Evolutionary conservation across 208 protist genomes (phyloP).

Genomic region (Sergeia podlipaevii): DNA sequence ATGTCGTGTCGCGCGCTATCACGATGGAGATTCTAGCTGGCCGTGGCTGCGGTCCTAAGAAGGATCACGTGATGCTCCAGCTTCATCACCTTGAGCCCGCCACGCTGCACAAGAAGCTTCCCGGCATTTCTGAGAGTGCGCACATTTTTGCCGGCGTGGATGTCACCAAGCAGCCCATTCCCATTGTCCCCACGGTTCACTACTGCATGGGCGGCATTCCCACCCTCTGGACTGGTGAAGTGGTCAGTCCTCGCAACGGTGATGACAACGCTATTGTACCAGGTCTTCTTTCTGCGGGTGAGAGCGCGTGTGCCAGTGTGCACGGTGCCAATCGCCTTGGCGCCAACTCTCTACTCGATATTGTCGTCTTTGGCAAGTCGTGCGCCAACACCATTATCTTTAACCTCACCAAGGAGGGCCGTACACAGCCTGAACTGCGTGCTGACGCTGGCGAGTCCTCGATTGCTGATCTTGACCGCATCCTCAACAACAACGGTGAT

Average conservation of each 20-base stretch:
- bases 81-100: slow-evolving; percentile 97
- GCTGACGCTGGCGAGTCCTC: slow-evolving; percentile 89
- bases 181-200: slow-evolving; percentile 99
- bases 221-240: slow-evolving; percentile 91
- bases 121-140: slow-evolving; percentile 98
- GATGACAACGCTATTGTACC: slow-evolving; percentile 95
- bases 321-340: slow-evolving; percentile 99
- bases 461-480: slow-evolving; percentile 95
- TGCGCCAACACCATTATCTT: slow-evolving; percentile 94
- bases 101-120: slow-evolving; percentile 95
- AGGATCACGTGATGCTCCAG: slow-evolving; percentile 98
- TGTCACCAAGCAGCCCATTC: slow-evolving; percentile 99
- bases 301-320: slow-evolving; percentile 97
- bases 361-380: slow-evolving; percentile 99
- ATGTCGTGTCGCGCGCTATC: slow-evolving; percentile 98
- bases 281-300: slow-evolving; percentile 97
- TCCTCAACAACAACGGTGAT: slow-evolving; percentile 94
- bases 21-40: slow-evolving; percentile 98
- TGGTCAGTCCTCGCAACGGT: slow-evolving; percentile 81
- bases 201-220: slow-evolving; percentile 98
- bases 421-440: slow-evolving; percentile 80
- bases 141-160: slow-evolving; percentile 99
- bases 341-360: slow-evolving; percentile 99
- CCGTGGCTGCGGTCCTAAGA: slow-evolving; percentile 91
- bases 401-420: slow-evolving; percentile 90